Base-by-base conservation (phyloP, 2,329 filamentous ascomycete species). In the Chrysosporium keratinophilum region DNA sequence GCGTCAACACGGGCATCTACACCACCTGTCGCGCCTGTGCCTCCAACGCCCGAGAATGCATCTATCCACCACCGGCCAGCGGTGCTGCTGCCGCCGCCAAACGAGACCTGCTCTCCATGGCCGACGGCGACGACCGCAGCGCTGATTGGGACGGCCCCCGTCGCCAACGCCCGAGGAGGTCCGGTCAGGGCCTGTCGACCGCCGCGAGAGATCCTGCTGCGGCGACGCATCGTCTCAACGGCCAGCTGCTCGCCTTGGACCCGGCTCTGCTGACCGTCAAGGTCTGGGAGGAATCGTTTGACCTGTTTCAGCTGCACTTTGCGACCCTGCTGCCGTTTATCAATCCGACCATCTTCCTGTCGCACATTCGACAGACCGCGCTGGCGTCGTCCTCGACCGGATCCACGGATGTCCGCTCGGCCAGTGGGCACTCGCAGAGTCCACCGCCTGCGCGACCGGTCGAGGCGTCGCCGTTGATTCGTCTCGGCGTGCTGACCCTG, bases 21-120 rank as follows among this genome's bases (percentile, higher is more conserved):
- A 83, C 81, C 14, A 81, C 80, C 14, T 94, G 88, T 72, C 81
- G 86, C 58, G 82, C 82, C 11, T 94, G 88, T 66, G 79, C 84
- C 64, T 82, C 82, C 56, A 80, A 80, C 49, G 81, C 83, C 43
- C 79, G 85, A 64, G 79, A 87, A 56, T 93, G 88, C 65, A 78
- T 79, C 57, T 88, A 89, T 67, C 84, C 85, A 7, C 65, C 69
- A 28, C 70, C 70, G 1, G 69, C 69, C 31, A 64, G 69, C 50
- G 68, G 68, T 7, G 61, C 67, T 7, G 56, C 68, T 14, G 63
- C 61, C 11, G 43, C 48, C 28, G 37, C 46, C 62, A 56, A 72
- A 70, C 63, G 68, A 67, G 56, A 69, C 37, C 45, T 72, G 47
- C 58, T 69, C 35, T 66, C 65, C 11, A 61, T 67, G 10, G 68